A percentile compares a stretch with the other conserved stretches of the same genome.
Evolutionary conservation across 176 grass and related monocot species (phyloP).

Genomic region (Musa beccarii): DNA sequence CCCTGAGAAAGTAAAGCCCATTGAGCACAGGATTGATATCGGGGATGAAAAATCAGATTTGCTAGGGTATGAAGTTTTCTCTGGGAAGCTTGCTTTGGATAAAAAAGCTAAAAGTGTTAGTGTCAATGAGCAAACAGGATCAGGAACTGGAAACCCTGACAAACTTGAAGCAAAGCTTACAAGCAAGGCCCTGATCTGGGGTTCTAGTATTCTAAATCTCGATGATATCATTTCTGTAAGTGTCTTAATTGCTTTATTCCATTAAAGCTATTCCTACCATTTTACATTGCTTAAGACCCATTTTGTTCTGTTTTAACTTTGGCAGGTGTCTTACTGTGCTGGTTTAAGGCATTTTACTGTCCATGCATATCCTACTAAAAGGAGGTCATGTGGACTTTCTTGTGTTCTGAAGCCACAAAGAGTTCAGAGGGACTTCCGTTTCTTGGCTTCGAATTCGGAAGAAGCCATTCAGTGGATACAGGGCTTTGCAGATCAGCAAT

Average conservation of each 20-base stretch:
- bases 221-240: constrained; percentile 93
- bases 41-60: constrained; percentile 90
- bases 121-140: constrained; percentile 29
- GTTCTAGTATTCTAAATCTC: constrained; percentile 58
- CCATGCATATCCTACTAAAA: constrained; percentile 65
- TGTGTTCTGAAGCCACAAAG: constrained; percentile 58
- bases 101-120: constrained; percentile 53
- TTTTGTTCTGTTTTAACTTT: constrained; percentile 20
- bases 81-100: constrained; percentile 60
- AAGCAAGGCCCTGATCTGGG: constrained; percentile 92
- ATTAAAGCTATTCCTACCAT: constrained; percentile 14
- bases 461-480: constrained; percentile 73
- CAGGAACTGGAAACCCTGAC: constrained; percentile 38
- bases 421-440: constrained; percentile 67
- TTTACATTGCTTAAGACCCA: constrained; percentile 7
- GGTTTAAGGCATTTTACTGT: constrained; percentile 62
- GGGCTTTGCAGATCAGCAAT: constrained; percentile 82
- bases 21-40: constrained; percentile 53
- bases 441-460: constrained; percentile 57
- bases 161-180: constrained; percentile 61
- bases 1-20: constrained; percentile 38
- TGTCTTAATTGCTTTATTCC: constrained; percentile 14
- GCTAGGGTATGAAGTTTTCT: constrained; percentile 71
- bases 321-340: constrained; percentile 71
- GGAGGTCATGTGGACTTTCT: constrained; percentile 58